Base-by-base conservation (phyloP, 148 eudicot species). In the Amaranthus cruentus region DNA sequence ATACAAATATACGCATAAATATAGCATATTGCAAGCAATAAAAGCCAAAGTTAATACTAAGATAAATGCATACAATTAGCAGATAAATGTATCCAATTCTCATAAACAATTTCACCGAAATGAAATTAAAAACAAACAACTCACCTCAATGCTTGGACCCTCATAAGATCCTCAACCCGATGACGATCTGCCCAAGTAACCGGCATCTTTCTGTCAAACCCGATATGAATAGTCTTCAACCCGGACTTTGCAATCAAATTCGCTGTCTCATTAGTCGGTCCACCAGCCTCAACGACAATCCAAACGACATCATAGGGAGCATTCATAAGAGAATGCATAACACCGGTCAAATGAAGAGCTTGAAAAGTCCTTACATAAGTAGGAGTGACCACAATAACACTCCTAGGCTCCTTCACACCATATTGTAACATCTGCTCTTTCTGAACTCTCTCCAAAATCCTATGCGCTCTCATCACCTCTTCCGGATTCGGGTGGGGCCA, bases 401-500 rank as follows among this genome's bases (percentile, higher is more conserved):
- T 62, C 77, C 87, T 91, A 10, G 96, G 90, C 42, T 76, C 86
- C 77, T 90, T 95, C 43, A 90, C 87, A 54, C 98, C 98, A 68
- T 88, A 91, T 77, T 85, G 93, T 66, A 82, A 14, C 85, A 87
- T 89, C 88, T 95, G 98, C 84, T 95, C 97, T 68, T 70, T 83
- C 83, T 95, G 98, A 53, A 95, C 97, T 70, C 89, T 72, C 73
- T 91, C 90, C 10, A 95, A 78, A 66, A 95, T 88, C 88, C 78
- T 70, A 57, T 95, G 97, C 9, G 98, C 97, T 76, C 86, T 76
- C 87, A 88, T 83, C 51, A 94, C 97, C 86, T 94, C 97, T 38
- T 71, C 82, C 69, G 93, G 88, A 73, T 91, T 84, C 75, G 98
- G 98, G 81, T 95, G 98, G 15, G 98, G 98, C 98, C 98, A 95